A percentile compares a stretch with the other conserved stretches of the same genome.
phyloP scores from a whole-genome alignment of 169 alveolate genomes.

The Eimeria praecox region DNA sequence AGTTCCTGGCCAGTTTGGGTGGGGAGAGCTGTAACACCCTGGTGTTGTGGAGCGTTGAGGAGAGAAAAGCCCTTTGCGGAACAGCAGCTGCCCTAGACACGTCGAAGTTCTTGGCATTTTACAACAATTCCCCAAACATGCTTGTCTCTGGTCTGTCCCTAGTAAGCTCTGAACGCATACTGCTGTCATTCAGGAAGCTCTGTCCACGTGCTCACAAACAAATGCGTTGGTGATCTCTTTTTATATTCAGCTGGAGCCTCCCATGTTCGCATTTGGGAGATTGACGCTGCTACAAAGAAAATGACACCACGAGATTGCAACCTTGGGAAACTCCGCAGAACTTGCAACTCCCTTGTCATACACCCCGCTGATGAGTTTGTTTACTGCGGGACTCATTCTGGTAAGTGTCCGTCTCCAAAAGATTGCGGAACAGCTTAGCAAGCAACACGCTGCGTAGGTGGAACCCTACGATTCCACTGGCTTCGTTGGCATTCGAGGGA shows the following conservation, averaged over 20 bases:
- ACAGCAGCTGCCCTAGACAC: constrained; percentile 93
- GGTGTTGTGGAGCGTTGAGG: constrained; percentile 93
- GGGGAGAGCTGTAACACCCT: constrained; percentile 96
- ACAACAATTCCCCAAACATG: constrained; percentile 89
- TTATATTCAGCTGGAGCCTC: constrained; percentile 87
- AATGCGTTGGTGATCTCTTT: neutral
- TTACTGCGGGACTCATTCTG: constrained; percentile 94
- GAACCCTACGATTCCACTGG: neutral
- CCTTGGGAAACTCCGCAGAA: constrained; percentile 91
- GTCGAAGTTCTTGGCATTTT: constrained; percentile 90
- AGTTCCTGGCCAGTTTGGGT: constrained; percentile 94
- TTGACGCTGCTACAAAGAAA: constrained; percentile 86
- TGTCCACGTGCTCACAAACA: no score
- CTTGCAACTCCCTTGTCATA: constrained; percentile 87
- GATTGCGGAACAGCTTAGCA: neutral
- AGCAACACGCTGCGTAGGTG: neutral
- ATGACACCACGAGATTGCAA: constrained; percentile 76
- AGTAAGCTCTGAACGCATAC: neutral
- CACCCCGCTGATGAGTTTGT: constrained; percentile 92
- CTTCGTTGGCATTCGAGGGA: neutral
- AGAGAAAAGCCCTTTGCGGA: constrained; percentile 94
- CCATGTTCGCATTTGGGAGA: constrained; percentile 89
- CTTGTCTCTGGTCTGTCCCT: constrained; percentile 85
- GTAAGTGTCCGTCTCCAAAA: constrained; percentile 85
- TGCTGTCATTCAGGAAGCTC: neutral